Percentiles rank a stretch among this genome's conserved stretches.
These are phyloP conservation scores for Auxenochlorella pyrenoidosa DNA, from an alignment of 139 green algal species.

Conservation along the genomic window DNA sequence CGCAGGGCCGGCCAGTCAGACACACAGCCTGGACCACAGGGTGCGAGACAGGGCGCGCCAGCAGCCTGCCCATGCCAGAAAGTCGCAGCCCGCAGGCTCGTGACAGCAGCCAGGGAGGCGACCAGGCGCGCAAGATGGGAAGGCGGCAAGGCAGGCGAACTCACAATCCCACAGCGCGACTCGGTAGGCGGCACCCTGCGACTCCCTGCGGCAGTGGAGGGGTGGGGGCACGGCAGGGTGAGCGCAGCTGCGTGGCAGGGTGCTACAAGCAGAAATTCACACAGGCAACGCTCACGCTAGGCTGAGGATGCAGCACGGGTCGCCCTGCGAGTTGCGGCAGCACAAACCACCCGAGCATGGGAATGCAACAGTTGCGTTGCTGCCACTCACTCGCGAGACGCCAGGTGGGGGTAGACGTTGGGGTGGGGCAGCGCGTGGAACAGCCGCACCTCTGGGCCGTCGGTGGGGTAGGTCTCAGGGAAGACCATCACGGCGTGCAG, in stretches of 20 bases:
- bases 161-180: constrained; percentile 15
- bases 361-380: too few relatives aligned
- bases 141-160: neutral
- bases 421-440: constrained; percentile 26
- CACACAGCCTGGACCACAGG: too few relatives aligned
- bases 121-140: neutral
- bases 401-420: neutral
- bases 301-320: neutral
- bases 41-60: too few relatives aligned
- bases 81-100: too few relatives aligned
- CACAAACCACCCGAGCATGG: too few relatives aligned
- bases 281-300: too few relatives aligned
- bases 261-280: too few relatives aligned
- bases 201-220: neutral
- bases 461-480: constrained; percentile 2
- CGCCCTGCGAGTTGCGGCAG: neutral
- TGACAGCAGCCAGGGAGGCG: too few relatives aligned
- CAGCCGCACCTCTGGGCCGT: constrained; percentile 3
- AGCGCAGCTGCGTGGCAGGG: too few relatives aligned
- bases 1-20: too few relatives aligned
- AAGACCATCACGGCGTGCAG: constrained; percentile 13
- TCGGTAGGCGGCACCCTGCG: neutral
- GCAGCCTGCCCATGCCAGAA: too few relatives aligned
- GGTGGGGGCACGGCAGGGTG: neutral
- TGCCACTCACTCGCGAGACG: neutral